These are phyloP conservation scores for Trypanosoma lewisi DNA, from an alignment of 208 protist species.

Conservation along the genomic window DNA sequence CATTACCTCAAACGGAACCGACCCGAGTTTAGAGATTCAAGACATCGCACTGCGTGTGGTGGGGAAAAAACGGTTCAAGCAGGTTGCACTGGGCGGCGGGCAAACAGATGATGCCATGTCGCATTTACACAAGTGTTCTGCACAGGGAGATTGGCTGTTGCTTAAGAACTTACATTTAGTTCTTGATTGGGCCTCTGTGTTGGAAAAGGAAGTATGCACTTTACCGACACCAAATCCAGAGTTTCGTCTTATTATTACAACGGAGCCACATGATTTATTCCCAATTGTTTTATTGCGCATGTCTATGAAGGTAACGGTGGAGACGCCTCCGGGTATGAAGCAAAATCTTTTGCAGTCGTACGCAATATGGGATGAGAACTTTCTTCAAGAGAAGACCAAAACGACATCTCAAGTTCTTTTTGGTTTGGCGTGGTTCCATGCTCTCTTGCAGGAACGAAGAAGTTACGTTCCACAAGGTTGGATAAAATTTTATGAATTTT, in stretches of 20 bases:
- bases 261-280: constrained; percentile 92
- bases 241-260: constrained; percentile 96
- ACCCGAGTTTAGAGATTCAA: constrained; percentile 94
- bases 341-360: constrained; percentile 95
- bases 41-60: constrained; percentile 74
- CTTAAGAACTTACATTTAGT: constrained; percentile 97
- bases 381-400: constrained; percentile 47
- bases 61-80: constrained; percentile 78
- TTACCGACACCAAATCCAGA: constrained; percentile 80
- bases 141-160: constrained; percentile 91
- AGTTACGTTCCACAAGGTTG: constrained; percentile 97
- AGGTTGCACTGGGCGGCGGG: constrained; percentile 95
- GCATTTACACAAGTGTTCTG: constrained; percentile 81
- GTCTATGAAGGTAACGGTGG: constrained; percentile 94
- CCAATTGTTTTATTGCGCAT: constrained; percentile 93
- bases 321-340: constrained; percentile 95
- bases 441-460: constrained; percentile 95
- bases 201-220: constrained; percentile 92
- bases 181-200: constrained; percentile 88
- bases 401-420: constrained; percentile 82
- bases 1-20: constrained; percentile 92
- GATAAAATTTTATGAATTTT: constrained; percentile 98
- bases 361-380: constrained; percentile 67
- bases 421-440: constrained; percentile 95
- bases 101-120: constrained; percentile 89